These are phyloP conservation scores for Flueggea neowawraea DNA, from an alignment of 441 rosid species.

Conservation along the genomic window DNA sequence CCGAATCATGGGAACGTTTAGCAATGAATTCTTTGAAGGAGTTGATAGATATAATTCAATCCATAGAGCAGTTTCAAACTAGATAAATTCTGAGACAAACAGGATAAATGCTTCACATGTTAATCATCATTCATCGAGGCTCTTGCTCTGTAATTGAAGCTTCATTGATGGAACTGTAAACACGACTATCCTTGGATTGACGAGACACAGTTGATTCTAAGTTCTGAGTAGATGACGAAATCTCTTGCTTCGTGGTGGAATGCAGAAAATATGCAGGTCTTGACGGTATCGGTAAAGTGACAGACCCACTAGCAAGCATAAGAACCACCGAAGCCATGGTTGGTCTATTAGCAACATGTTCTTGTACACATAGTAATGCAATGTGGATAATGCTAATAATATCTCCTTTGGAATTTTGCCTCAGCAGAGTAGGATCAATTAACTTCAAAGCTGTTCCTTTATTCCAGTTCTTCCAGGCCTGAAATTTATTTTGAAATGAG, in stretches of 20 bases:
- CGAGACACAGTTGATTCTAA: background rate
- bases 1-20: too few relatives aligned
- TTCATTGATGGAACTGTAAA: background rate
- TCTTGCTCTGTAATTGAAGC: background rate
- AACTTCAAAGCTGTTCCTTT: conserved; percentile 24
- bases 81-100: background rate
- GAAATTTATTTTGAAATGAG: background rate
- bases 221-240: background rate
- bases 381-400: conserved; percentile 53
- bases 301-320: conserved; percentile 40
- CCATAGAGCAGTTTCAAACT: background rate
- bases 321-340: conserved; percentile 39
- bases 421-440: conserved; percentile 22
- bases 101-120: background rate
- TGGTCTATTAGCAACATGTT: conserved; percentile 42
- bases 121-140: background rate
- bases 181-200: background rate
- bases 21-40: too few relatives aligned
- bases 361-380: conserved; percentile 48
- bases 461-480: conserved; percentile 51
- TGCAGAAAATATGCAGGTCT: background rate
- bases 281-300: background rate
- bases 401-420: conserved; percentile 21
- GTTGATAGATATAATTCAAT: too few relatives aligned
- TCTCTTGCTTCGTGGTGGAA: background rate